These are phyloP conservation scores for Lanmaoa pseudosensibilis DNA, from an alignment of 768 basidiomycete species.

Conservation along the genomic window DNA sequence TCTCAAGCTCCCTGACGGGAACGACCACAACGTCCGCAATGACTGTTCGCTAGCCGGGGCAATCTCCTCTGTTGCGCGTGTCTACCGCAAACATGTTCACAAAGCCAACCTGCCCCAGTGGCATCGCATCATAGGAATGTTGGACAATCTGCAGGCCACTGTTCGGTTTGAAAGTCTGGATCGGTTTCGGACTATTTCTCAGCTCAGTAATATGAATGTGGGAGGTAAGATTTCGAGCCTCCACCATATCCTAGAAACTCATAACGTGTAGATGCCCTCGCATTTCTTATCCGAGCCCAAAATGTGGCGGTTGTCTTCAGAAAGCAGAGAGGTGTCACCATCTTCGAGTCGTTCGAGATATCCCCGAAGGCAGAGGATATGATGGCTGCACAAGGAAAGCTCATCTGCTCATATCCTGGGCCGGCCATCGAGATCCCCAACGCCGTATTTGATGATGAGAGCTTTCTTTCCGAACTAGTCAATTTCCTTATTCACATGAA, in stretches of 20 bases:
- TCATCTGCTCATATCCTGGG: conserved; percentile 47
- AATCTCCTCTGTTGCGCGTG: conserved; percentile 16
- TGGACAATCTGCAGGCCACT: conserved; percentile 21
- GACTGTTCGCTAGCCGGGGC: conserved; percentile 30
- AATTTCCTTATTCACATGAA: conserved; percentile 39
- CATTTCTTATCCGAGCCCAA: conserved; percentile 43
- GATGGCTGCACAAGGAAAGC: conserved; percentile 41
- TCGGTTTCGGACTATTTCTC: conserved; percentile 9
- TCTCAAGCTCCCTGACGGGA: conserved; percentile 38
- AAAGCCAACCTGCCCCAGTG: conserved; percentile 23
- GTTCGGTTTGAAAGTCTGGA: conserved; percentile 1
- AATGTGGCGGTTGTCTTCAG: conserved; percentile 49
- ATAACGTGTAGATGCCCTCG: conserved; percentile 34
- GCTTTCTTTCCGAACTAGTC: conserved; percentile 37
- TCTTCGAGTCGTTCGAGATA: conserved; percentile 49
- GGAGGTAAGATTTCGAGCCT: conserved; percentile 16
- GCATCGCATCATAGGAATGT: conserved; percentile 34
- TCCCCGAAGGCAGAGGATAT: conserved; percentile 38
- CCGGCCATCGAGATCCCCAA: conserved; percentile 41
- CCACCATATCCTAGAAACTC: neutral
- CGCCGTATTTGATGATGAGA: conserved; percentile 23
- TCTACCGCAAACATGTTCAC: conserved; percentile 17
- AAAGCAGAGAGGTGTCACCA: conserved; percentile 24
- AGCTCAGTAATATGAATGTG: conserved; percentile 18
- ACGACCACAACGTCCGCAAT: conserved; percentile 29